Base-by-base conservation (phyloP, 768 basidiomycete species). In the Kwoniella botswanensis region DNA sequence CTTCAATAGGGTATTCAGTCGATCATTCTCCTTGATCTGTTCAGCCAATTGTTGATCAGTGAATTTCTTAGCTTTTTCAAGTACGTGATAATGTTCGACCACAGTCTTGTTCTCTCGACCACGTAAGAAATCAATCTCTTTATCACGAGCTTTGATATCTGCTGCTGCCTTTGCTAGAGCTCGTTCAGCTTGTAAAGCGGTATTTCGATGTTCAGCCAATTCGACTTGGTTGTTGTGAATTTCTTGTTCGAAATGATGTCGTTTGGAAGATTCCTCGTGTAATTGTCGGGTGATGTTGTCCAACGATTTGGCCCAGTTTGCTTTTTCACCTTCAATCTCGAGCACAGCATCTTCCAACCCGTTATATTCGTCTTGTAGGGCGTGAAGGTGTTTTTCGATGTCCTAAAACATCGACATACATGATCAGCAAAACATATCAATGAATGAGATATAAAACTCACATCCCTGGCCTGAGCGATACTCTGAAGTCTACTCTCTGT, bases 61-160 rank as follows among this genome's bases (percentile, higher is more conserved):
- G 67, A 96, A 90, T 44, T 90, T 90, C 83, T 98, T 98, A 17
- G 96, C 96, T 81, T 95, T 93, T 82, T 98, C 94, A 12, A 96
- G 87, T 35, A 98, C 96, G 81, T 98, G 91, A 26, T 97, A 93
- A 79, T 98, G 96, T 83, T 98, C 95, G 55, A 98, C 94, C 70
- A 97, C 95, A n/a, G 93, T 97, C 86, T 95, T 98, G 86, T 98
- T 93, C 79, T 97, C 83, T 18, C 84, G 68, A 24, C 92, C 91
- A 63, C 92, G 90, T 10, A 98, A 85, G 73, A 95, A 91, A 74
- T 90, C 92, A 73, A 93, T 88, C 67, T 95, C 92, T 88, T 90
- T 91, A 76, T 97, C 93, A 59, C 91, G 89, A 54, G 86, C 87
- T 80, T 92, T 91, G 59, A 96, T 85, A 70, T 95, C 93, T 9